Conservation (phyloP, 352 stramenopile genomes). For the Phytopythium cucurbitacearum region DNA sequence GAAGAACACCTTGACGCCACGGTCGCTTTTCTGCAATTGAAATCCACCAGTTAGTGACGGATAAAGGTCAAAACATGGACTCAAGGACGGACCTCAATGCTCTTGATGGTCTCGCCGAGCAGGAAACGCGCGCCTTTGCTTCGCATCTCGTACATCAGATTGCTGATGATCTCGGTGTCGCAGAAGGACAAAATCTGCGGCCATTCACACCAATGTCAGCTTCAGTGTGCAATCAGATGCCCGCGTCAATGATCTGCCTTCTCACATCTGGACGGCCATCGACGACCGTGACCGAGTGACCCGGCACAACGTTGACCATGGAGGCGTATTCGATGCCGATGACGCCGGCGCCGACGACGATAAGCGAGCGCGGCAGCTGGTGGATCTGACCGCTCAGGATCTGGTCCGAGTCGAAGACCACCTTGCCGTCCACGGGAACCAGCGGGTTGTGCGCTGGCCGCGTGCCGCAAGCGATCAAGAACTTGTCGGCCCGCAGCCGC, state of each 20-base stretch:
- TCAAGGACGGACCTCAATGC: conserved; percentile 41
- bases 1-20: conserved; percentile 68
- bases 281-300: conserved; percentile 84
- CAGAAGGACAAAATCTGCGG: conserved; percentile 77
- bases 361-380: conserved; percentile 66
- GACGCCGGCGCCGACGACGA: conserved; percentile 81
- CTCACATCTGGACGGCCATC: conserved; percentile 66
- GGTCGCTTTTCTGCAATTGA: conserved; percentile 31
- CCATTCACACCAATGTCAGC: conserved; percentile 5
- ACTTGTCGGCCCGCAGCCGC: conserved; percentile 65
- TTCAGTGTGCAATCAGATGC: not conserved
- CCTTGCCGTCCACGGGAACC: conserved; percentile 81
- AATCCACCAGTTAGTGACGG: not conserved
- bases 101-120: conserved; percentile 73
- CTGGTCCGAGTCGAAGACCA: conserved; percentile 81
- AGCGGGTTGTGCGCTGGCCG: conserved; percentile 68
- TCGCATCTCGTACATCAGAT: conserved; percentile 88
- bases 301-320: conserved; percentile 88
- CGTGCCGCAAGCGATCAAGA: conserved; percentile 84
- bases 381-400: conserved; percentile 68
- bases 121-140: conserved; percentile 85
- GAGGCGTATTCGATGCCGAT: conserved; percentile 91
- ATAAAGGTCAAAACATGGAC: not conserved
- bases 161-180: conserved; percentile 83
- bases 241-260: conserved; percentile 2